Evolutionary conservation across 768 basidiomycete genomes (phyloP).

Genomic region (Pleurotus tuber-regium): DNA sequence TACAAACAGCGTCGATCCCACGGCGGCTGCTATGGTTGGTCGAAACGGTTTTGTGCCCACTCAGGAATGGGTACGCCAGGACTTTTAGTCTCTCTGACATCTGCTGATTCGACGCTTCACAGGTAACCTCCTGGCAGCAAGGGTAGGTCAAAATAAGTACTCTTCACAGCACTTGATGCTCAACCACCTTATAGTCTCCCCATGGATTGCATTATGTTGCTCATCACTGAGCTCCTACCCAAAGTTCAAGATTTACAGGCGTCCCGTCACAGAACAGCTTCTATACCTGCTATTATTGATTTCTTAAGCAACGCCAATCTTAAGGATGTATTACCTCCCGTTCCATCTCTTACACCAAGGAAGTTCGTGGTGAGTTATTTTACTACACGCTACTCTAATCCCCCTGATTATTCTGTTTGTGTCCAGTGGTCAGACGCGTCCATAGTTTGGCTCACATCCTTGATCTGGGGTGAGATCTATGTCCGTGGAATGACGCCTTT

Average conservation of each 20-base stretch:
- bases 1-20: slow-evolving; percentile 57
- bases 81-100: too few species aligned
- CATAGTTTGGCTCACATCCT: slow-evolving; percentile 85
- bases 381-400: too few species aligned
- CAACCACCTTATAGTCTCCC: slow-evolving; percentile 57
- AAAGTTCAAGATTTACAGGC: slow-evolving; percentile 81
- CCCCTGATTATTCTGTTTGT: too few species aligned
- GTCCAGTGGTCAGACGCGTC: slow-evolving; percentile 92
- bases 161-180: slow-evolving; percentile 8
- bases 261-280: slow-evolving; percentile 57
- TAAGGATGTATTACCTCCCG: slow-evolving; percentile 69
- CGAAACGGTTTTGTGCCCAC: slow-evolving; percentile 93
- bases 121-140: slow-evolving; percentile 96
- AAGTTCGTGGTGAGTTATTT: slow-evolving; percentile 75
- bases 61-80: slow-evolving; percentile 82
- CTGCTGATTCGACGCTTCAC: slow-evolving; percentile 11
- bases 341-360: slow-evolving; percentile 62
- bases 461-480: slow-evolving; percentile 96
- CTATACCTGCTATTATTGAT: slow-evolving; percentile 68
- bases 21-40: slow-evolving; percentile 71
- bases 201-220: slow-evolving; percentile 80
- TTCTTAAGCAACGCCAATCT: slow-evolving; percentile 72
- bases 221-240: slow-evolving; percentile 86
- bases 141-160: slow-evolving; percentile 74
- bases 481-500: slow-evolving; percentile 85